Percentiles rank a stretch among this genome's conserved stretches.
phyloP scores from a whole-genome alignment of 2,329 filamentous ascomycete species.

The Aspergillus hiratsukae region DNA sequence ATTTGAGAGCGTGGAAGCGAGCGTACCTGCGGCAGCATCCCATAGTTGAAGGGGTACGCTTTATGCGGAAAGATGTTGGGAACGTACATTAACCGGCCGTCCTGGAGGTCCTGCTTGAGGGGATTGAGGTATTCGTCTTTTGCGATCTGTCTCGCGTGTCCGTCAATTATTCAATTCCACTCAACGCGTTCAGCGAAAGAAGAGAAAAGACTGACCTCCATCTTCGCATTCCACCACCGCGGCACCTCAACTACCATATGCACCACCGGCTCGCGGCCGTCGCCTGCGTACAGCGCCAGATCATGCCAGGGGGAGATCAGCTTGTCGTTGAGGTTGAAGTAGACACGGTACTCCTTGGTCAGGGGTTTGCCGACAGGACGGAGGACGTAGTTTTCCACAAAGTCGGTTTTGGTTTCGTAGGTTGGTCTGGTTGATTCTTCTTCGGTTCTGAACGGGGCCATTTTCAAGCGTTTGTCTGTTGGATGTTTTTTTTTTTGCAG shows the following conservation, averaged over 20 bases:
- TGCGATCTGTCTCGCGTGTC: constrained; percentile 61
- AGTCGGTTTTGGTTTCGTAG: constrained; percentile 55
- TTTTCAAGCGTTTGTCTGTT: not conserved
- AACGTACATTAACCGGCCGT: constrained; percentile 89
- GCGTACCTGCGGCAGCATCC: constrained; percentile 79
- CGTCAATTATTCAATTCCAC: not conserved
- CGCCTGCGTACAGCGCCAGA: constrained; percentile 83
- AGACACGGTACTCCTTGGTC: constrained; percentile 86
- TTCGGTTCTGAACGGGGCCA: not conserved
- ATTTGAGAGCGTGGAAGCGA: not conserved
- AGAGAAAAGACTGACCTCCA: constrained; percentile 63
- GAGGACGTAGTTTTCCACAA: not conserved
- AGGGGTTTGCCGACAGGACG: constrained; percentile 76
- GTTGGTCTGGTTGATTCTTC: not conserved
- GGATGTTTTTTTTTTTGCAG: not conserved
- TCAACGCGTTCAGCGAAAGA: not conserved
- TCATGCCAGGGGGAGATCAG: constrained; percentile 87
- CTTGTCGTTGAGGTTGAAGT: constrained; percentile 82
- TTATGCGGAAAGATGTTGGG: constrained; percentile 98
- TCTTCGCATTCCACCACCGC: constrained; percentile 91
- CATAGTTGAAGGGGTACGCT: constrained; percentile 96
- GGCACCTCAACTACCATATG: constrained; percentile 96
- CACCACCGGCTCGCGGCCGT: constrained; percentile 71
- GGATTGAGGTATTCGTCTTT: constrained; percentile 88
- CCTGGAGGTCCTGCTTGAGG: constrained; percentile 92